Evolutionary conservation across 768 basidiomycete species (phyloP).

Genomic region (Naematelia encephala): DNA sequence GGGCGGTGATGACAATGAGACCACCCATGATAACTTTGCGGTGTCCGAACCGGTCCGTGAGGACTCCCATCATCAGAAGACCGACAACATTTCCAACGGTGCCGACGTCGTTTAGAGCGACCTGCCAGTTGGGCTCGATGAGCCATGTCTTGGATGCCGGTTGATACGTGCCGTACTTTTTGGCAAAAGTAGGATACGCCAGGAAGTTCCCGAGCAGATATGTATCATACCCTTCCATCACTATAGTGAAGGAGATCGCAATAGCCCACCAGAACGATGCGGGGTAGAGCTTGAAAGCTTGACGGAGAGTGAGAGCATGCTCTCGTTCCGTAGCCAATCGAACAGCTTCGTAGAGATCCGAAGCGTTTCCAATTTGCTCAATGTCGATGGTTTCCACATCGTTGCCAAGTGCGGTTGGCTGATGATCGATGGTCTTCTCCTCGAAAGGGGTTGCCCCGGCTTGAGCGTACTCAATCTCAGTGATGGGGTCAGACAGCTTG

Average conservation of each 20-base stretch:
- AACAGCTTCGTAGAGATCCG: slow-evolving; percentile 1
- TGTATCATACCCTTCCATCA: slow-evolving; percentile 45
- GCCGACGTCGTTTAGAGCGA: slow-evolving; percentile 34
- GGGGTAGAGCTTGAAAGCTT: background rate
- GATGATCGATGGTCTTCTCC: background rate
- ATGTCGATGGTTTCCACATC: slow-evolving; percentile 1
- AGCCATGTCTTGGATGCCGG: background rate
- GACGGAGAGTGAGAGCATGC: slow-evolving; percentile 1
- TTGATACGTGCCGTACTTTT: slow-evolving; percentile 15
- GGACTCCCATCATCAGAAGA: slow-evolving; percentile 14
- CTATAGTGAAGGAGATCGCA: slow-evolving; percentile 7
- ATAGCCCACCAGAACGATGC: background rate
- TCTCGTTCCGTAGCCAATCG: slow-evolving; percentile 8
- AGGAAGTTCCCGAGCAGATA: slow-evolving; percentile 18
- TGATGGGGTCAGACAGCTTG: background rate
- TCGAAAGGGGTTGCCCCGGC: background rate
- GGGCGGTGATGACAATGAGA: slow-evolving; percentile 7
- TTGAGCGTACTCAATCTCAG: background rate
- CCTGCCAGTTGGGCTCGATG: slow-evolving; percentile 44
- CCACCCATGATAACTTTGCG: slow-evolving; percentile 9
- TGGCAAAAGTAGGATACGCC: slow-evolving; percentile 21
- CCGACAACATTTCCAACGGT: slow-evolving; percentile 41
- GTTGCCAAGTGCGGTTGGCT: background rate
- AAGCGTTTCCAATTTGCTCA: background rate
- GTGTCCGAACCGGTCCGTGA: slow-evolving; percentile 23